Percentiles rank a stretch among this genome's conserved stretches.
Conservation (phyloP, 176 grass and related monocot genomes). For the Luzula sylvatica region DNA sequence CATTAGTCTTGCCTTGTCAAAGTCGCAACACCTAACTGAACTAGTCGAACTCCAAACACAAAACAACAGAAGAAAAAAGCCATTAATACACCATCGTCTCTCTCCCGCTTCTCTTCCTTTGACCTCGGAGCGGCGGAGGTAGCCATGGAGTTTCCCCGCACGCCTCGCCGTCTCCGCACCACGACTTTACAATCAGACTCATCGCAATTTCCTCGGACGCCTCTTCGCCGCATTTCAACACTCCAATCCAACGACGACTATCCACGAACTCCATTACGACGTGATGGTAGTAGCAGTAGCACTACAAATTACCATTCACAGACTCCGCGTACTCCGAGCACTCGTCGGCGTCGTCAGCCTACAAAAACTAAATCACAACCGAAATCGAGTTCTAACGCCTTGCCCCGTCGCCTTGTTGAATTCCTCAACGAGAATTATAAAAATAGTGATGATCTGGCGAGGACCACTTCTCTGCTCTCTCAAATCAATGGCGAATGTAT, state of each 20-base stretch:
- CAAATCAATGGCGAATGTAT: slow-evolving; percentile 10
- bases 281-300: background rate
- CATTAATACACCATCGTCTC: too few relatives aligned
- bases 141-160: too few relatives aligned
- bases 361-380: background rate
- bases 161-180: too few relatives aligned
- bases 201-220: slow-evolving; percentile 5
- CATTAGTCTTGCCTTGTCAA: background rate
- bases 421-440: slow-evolving; percentile 6
- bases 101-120: too few relatives aligned
- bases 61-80: background rate
- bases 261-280: too few relatives aligned
- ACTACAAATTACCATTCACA: background rate
- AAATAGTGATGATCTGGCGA: background rate
- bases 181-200: background rate
- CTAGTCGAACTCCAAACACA: background rate
- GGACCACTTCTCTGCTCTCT: background rate
- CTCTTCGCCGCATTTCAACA: background rate
- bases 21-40: background rate
- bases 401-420: background rate
- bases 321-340: background rate
- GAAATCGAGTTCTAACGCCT: background rate
- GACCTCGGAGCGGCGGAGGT: too few relatives aligned
- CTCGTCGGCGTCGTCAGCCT: background rate
- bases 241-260: background rate